A percentile compares a stretch with the other conserved stretches of the same genome.
phyloP scores from a whole-genome alignment of 495 filamentous ascomycete species.

The Amorphotheca resinae region DNA sequence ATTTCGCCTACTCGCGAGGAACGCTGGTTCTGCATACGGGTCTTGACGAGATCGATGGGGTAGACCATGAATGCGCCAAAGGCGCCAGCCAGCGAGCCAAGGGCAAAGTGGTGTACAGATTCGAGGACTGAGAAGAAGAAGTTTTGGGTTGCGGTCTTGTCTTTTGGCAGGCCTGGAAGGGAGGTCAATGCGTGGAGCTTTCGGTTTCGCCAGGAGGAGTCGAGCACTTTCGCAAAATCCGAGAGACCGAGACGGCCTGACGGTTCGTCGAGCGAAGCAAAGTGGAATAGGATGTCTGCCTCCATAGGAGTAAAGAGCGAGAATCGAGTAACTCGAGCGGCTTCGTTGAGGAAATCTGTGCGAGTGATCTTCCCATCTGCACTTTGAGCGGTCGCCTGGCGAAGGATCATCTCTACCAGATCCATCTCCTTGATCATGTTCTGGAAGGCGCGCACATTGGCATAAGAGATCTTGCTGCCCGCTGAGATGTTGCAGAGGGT shows the following conservation, averaged over 20 bases:
- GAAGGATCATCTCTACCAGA: conserved; percentile 81
- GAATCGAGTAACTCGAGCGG: conserved; percentile 78
- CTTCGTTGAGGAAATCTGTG: conserved; percentile 90
- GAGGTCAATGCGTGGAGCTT: conserved; percentile 27
- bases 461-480: conserved; percentile 89
- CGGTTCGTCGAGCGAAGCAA: conserved; percentile 81
- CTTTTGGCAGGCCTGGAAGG: conserved; percentile 35
- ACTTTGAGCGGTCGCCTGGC: conserved; percentile 73
- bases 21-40: conserved; percentile 95
- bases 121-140: conserved; percentile 54
- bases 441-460: conserved; percentile 93
- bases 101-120: conserved; percentile 76
- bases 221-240: conserved; percentile 91
- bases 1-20: conserved; percentile 66
- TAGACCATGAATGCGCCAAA: conserved; percentile 99
- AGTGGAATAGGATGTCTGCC: conserved; percentile 97
- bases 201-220: conserved; percentile 70
- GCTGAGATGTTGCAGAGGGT: conserved; percentile 90
- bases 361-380: conserved; percentile 84
- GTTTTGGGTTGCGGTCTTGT: conserved; percentile 29
- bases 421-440: conserved; percentile 98
- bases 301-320: conserved; percentile 97
- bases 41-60: conserved; percentile 97
- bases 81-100: conserved; percentile 83
- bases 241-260: conserved; percentile 67